Percentiles rank a stretch among this genome's conserved stretches.
Conservation (phyloP, 2,329 filamentous ascomycete species). For the Calonectria honghensis region DNA sequence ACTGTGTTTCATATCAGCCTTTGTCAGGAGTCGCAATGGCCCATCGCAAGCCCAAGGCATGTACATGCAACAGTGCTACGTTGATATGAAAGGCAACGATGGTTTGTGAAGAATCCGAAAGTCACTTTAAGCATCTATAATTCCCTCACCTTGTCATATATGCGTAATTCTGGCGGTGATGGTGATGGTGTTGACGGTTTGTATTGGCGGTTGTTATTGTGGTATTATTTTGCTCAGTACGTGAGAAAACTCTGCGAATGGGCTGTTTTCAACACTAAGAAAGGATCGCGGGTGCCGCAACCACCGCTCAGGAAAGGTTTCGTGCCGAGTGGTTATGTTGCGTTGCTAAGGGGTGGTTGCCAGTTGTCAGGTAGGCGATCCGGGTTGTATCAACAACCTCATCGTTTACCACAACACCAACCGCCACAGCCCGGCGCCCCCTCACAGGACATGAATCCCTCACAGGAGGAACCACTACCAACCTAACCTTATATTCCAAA, state of each 20-base stretch:
- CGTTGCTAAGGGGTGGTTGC: conserved; percentile 22
- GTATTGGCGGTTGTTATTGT: conserved; percentile 31
- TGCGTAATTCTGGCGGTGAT: not conserved
- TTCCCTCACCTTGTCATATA: not conserved
- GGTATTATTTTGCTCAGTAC: not conserved
- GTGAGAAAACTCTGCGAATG: not conserved
- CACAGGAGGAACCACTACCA: conserved; percentile 10
- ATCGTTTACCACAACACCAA: conserved; percentile 24
- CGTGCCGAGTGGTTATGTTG: conserved; percentile 13
- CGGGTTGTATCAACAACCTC: conserved; percentile 26
- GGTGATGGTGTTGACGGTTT: conserved; percentile 37
- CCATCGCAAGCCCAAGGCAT: not conserved
- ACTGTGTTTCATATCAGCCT: not conserved
- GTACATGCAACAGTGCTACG: not conserved
- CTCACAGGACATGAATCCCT: not conserved
- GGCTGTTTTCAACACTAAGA: conserved; percentile 41
- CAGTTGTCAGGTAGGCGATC: conserved; percentile 20
- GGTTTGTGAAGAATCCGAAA: not conserved
- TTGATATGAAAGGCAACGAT: not conserved
- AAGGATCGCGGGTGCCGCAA: conserved; percentile 31
- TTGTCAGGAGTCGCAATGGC: not conserved
- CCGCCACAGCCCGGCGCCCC: conserved; percentile 14
- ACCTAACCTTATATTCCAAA: conserved; percentile 41
- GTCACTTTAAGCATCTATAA: not conserved
- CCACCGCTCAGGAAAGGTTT: conserved; percentile 35